A percentile compares a stretch with the other conserved stretches of the same genome.
These are phyloP conservation scores for Gracilaria caudata DNA, from an alignment of 23 red algal species.

Conservation along the genomic window DNA sequence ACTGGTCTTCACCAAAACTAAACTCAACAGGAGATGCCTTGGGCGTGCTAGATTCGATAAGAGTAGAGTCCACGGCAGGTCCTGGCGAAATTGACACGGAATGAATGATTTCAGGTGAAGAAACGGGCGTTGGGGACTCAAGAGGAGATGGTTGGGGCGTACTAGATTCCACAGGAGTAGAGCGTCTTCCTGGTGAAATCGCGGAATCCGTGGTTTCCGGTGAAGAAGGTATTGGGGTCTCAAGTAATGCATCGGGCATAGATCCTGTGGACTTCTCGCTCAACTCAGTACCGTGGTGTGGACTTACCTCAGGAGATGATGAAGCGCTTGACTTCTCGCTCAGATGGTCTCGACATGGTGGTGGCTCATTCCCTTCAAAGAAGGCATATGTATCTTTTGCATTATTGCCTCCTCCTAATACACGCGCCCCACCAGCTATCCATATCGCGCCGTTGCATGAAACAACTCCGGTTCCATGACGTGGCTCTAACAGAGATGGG, in stretches of 20 bases:
- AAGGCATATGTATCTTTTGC: constrained; percentile 41
- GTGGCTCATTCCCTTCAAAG: constrained; percentile 38
- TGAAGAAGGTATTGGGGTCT: neutral
- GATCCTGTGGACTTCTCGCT: neutral
- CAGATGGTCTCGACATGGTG: neutral
- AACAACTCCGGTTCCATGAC: constrained; percentile 65
- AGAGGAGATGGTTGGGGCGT: no score
- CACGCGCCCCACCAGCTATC: constrained; percentile 55
- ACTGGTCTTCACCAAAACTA: neutral
- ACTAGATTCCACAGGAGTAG: no score
- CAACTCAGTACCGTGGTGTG: neutral
- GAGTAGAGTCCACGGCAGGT: neutral
- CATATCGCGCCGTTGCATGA: constrained; percentile 60
- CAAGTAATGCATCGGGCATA: neutral
- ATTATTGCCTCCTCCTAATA: constrained; percentile 38
- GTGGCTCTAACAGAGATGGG: constrained; percentile 27
- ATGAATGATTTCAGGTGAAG: neutral
- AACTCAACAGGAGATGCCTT: neutral
- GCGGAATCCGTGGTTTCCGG: neutral
- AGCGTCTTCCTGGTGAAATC: no score
- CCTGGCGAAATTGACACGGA: neutral
- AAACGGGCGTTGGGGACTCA: neutral
- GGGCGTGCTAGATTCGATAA: neutral
- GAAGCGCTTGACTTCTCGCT: neutral
- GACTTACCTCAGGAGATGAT: neutral